These are phyloP conservation scores for Neurospora intermedia DNA, from an alignment of 495 filamentous ascomycete genomes.

Conservation along the genomic window DNA sequence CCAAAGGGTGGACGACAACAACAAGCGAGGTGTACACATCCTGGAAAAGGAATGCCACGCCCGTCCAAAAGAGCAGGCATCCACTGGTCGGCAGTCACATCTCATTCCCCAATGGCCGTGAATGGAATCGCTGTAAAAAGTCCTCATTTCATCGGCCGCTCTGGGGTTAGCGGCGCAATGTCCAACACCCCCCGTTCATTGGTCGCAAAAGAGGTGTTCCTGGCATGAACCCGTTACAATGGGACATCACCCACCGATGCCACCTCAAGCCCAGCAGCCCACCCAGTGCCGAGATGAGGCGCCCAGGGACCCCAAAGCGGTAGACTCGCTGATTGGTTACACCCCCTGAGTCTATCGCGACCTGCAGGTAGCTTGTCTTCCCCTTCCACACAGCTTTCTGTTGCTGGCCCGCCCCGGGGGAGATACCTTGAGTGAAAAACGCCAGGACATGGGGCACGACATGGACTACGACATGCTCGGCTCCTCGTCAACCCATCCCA, in stretches of 20 bases:
- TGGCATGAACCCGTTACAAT: conserved; percentile 1
- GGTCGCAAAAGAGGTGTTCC: conserved; percentile 10
- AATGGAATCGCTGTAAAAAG: neutral
- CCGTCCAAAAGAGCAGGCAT: neutral
- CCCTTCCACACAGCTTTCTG: neutral
- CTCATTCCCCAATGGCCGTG: neutral
- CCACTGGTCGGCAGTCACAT: neutral
- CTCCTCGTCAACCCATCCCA: conserved; percentile 1
- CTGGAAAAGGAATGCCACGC: neutral
- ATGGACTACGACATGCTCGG: conserved; percentile 4
- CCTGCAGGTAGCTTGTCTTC: conserved; percentile 7
- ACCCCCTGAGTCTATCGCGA: conserved; percentile 9
- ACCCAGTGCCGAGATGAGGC: conserved; percentile 16
- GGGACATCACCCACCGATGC: neutral
- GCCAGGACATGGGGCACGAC: conserved; percentile 7
- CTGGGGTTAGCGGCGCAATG: conserved; percentile 8
- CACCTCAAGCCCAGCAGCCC: conserved; percentile 2
- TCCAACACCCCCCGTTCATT: conserved; percentile 6
- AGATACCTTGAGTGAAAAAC: conserved; percentile 1
- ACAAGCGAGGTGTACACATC: neutral
- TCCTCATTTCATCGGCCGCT: conserved; percentile 10
- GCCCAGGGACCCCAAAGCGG: conserved; percentile 5
- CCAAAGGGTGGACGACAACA: neutral
- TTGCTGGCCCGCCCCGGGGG: conserved; percentile 2
- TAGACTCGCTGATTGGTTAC: conserved; percentile 8